Base-by-base conservation (phyloP, 305 asterid genomes). In the Salvia sclarea region DNA sequence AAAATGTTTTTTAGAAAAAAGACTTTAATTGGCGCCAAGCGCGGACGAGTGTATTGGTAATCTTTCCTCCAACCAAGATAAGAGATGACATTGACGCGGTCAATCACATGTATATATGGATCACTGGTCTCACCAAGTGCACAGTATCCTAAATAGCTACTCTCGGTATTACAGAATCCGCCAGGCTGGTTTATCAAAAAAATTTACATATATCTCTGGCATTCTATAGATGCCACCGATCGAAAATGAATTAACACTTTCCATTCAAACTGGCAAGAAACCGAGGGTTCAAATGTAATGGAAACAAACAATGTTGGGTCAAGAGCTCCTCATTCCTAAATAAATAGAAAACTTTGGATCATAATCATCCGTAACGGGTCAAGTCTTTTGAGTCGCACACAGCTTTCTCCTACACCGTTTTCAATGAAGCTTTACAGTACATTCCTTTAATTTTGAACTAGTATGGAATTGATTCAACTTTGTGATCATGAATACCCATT, bases 91-190 rank as follows among this genome's bases (percentile, higher is more conserved):
- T 63, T 44, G 11, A 45, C 16, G 17, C 44, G 17, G 30, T 45
- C 11, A 63, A 63, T 44, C 44, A n/a, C 57, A 63, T 47, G 57
- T 57, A 63, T 45, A 28, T 63, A 63, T 63, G 44, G 45, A 63
- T 41, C 9, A 45, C 66, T 68, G 58, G 14, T 53, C 12, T 43
- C 33, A 21, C 44, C 45, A 45, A 64, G 40, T 67, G 67, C 38
- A 43, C 44, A 41, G 8, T 61, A 21, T 61, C 67, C 2, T 11
- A 59, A 37, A 25, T 24, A 25, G 20, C 60, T 24, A 24, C 43
- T 37, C 43, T 37, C 8, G 37, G 38, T 24, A 53, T 53, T 20
- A 52, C 1, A 13, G 5, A 44, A 44, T 44, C 49, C 13, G 13
- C 43, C 43, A 10, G 43, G 13, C 2, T 5, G 10, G 43, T 37